These are phyloP conservation scores for Macadamia integrifolia DNA, from an alignment of 164 flowering plant genomes.

Conservation along the genomic window DNA sequence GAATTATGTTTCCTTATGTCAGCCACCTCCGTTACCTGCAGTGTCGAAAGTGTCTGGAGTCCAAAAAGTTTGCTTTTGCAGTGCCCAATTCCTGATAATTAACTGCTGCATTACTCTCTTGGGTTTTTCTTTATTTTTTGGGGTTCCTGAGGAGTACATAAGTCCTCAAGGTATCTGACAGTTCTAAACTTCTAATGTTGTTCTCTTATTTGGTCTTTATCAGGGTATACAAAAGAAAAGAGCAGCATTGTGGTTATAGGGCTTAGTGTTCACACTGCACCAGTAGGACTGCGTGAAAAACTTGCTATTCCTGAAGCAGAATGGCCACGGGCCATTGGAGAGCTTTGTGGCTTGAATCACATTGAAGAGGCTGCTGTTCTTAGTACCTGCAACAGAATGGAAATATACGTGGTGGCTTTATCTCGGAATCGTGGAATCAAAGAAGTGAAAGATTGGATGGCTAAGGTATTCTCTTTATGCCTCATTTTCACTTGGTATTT, in stretches of 20 bases:
- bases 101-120: neutral
- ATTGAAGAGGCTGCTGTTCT: constrained; percentile 99
- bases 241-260: constrained; percentile 98
- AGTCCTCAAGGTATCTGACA: neutral
- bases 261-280: constrained; percentile 84
- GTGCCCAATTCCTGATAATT: neutral
- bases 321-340: constrained; percentile 94
- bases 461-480: constrained; percentile 50
- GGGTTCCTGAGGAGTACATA: neutral
- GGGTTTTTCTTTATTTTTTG: neutral
- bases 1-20: too few relatives aligned
- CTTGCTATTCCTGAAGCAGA: constrained; percentile 98
- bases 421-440: constrained; percentile 92
- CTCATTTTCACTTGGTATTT: neutral
- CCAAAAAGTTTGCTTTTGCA: too few relatives aligned
- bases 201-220: neutral
- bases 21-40: too few relatives aligned
- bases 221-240: constrained; percentile 93
- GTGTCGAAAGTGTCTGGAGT: neutral
- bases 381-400: constrained; percentile 97
- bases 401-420: constrained; percentile 88
- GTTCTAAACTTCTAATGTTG: neutral
- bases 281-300: constrained; percentile 97
- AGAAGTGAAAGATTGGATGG: constrained; percentile 99
- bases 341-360: constrained; percentile 82